Conservation (phyloP, 139 green algal species). For the Zygnema circumcarinatum region DNA sequence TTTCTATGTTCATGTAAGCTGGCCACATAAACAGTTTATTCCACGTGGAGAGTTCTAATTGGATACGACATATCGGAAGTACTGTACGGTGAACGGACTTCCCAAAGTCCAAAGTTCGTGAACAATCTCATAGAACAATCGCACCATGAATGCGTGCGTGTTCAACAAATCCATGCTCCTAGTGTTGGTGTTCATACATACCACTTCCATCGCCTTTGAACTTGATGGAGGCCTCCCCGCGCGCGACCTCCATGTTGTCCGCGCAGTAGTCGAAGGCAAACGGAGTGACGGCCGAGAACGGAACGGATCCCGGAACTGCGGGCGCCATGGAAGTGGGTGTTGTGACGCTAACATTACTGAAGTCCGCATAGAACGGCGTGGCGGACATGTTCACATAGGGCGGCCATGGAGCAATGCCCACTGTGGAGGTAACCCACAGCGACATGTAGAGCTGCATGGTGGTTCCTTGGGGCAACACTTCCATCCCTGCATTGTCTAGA, state of each 20-base stretch:
- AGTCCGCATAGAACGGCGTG: not conserved
- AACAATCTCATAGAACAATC: too few relatives aligned
- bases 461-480: not conserved
- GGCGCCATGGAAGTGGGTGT: not conserved
- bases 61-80: too few relatives aligned
- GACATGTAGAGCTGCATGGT: constrained; percentile 16
- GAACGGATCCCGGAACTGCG: not conserved
- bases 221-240: not conserved
- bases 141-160: too few relatives aligned
- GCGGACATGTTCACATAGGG: not conserved
- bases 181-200: not conserved
- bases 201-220: not conserved
- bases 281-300: not conserved
- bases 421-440: not conserved
- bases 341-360: not conserved
- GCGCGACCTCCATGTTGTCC: not conserved
- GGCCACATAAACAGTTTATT: not conserved
- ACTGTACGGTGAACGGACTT: too few relatives aligned
- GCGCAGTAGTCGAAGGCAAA: not conserved
- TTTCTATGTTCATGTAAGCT: not conserved
- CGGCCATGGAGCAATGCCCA: not conserved
- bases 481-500: not conserved
- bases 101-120: too few relatives aligned
- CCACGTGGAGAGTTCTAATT: not conserved
- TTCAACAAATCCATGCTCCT: not conserved